Base-by-base conservation (phyloP, 352 stramenopile species). In the Phytophthora cajani region DNA sequence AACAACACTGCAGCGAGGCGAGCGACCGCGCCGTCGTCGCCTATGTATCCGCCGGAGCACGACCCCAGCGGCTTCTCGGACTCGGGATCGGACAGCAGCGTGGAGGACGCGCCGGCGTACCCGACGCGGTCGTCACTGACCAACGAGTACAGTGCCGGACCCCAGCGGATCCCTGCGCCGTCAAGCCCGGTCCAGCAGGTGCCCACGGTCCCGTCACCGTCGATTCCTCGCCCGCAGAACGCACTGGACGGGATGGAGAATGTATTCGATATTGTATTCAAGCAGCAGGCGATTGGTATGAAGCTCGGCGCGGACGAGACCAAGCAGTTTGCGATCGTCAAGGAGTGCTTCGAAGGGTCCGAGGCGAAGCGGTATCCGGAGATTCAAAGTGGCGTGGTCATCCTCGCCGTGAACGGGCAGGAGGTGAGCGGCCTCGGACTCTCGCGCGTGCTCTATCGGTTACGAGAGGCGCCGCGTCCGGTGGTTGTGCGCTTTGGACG, bases 251-350 rank as follows among this genome's bases (percentile, higher is more conserved):
- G 80, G 21, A 85, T 95, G 71, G 82, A 93, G 25, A 88, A 87
- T 49, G 80, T 94, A 12, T 95, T 95, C 49, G 87, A 95, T 62
- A 88, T 95, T 68, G 87, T 95, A 38, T 95, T 95, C 76, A 92
- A 91, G 72, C 85, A 95, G 71, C 87, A 93, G 55, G 73, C 86
- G 21, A 93, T 95, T 67, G 87, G 87, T 8, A 88, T 95, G 81
- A 93, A 93, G 67, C 84, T 95, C 36, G 85, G 82, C 9, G 72
- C 80, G 3, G 88, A 95, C 61, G 84, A 92, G 33, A 75, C 67
- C 10, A 81, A 81, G 67, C 86, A 88, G 69, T 95, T 90, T 38
- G 86, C 87, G 1, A 82, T 94, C 58, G 88, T 95, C 10, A 92
- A 93, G 54, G 88, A 95, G 69, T 95, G 88, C 42, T 86, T 95